Evolutionary conservation across 2,329 filamentous ascomycete genomes (phyloP).

Genomic region (Sclerotiophoma versabilis): DNA sequence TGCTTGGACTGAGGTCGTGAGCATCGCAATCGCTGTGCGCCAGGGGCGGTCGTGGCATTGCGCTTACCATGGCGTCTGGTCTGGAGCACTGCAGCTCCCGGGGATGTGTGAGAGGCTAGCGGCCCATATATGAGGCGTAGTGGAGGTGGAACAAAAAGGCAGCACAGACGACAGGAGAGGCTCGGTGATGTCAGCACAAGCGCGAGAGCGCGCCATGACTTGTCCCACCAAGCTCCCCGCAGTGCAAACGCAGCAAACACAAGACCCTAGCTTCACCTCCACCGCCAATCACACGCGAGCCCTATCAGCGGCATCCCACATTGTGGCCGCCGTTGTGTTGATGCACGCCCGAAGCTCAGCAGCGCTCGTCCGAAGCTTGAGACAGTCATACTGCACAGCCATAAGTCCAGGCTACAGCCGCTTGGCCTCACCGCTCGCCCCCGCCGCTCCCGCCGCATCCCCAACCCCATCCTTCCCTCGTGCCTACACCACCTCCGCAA

Average conservation of each 20-base stretch:
- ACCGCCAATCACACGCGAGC: slow-evolving; percentile 44
- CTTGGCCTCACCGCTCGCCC: not conserved
- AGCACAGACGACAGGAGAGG: slow-evolving; percentile 10
- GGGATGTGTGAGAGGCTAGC: not conserved
- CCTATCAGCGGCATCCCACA: slow-evolving; percentile 18
- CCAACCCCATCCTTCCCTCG: not conserved
- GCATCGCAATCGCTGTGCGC: not conserved
- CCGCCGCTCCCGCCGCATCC: not conserved
- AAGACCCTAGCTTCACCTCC: slow-evolving; percentile 34
- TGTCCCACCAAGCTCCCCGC: slow-evolving; percentile 34
- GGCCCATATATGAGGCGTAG: not conserved
- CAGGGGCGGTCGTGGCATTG: not conserved
- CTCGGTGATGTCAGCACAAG: slow-evolving; percentile 38
- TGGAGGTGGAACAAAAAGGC: not conserved
- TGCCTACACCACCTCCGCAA: slow-evolving; percentile 13
- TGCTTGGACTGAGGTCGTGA: slow-evolving; percentile 80
- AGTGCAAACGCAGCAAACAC: slow-evolving; percentile 35
- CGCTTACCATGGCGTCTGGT: slow-evolving; percentile 6
- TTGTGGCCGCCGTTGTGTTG: slow-evolving; percentile 36
- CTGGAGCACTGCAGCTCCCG: slow-evolving; percentile 4
- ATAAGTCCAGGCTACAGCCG: slow-evolving; percentile 2
- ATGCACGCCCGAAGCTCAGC: slow-evolving; percentile 22
- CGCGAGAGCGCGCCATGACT: slow-evolving; percentile 42
- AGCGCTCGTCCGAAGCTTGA: slow-evolving; percentile 17
- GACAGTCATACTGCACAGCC: slow-evolving; percentile 3